These are phyloP conservation scores for Saccharomyces hybrid DNA, from an alignment of 1,139 yeast genomes.

Conservation along the genomic window DNA sequence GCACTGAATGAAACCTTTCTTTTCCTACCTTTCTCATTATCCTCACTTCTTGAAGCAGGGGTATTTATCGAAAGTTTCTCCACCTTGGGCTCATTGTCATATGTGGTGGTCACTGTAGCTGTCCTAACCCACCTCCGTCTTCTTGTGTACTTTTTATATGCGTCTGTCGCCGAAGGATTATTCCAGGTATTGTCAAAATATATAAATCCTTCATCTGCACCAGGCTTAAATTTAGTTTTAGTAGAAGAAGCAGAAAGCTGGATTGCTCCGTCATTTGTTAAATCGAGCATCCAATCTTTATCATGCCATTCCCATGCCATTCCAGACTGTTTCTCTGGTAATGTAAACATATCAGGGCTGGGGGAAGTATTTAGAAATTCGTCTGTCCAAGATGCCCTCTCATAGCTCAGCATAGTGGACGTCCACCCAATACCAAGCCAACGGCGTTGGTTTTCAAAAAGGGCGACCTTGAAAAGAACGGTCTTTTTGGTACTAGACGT, in stretches of 20 bases:
- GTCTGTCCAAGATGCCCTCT: conserved; percentile 95
- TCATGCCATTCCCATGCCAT: conserved; percentile 95
- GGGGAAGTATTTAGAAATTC: conserved; percentile 84
- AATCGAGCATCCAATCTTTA: conserved; percentile 80
- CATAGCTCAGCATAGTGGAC: conserved; percentile 78
- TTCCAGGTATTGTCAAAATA: conserved; percentile 93
- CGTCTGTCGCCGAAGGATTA: conserved; percentile 78
- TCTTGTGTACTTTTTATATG: conserved; percentile 85
- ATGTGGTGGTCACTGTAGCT: conserved; percentile 44
- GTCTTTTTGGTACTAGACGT: conserved; percentile 40
- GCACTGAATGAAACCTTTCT: conserved; percentile 29
- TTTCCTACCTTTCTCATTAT: conserved; percentile 6
- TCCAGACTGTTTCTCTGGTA: conserved; percentile 66
- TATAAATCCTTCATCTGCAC: conserved; percentile 74
- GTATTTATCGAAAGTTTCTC: background rate
- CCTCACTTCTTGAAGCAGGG: background rate
- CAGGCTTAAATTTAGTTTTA: conserved; percentile 71
- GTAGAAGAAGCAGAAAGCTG: conserved; percentile 58
- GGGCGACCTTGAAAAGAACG: conserved; percentile 79
- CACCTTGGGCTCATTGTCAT: background rate
- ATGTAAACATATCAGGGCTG: conserved; percentile 63
- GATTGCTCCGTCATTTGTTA: conserved; percentile 81
- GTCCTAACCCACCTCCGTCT: conserved; percentile 93
- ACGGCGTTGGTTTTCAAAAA: conserved; percentile 90
- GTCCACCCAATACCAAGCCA: conserved; percentile 99